phyloP scores from a whole-genome alignment of 441 rosid species.

The Pelargonium australe region DNA sequence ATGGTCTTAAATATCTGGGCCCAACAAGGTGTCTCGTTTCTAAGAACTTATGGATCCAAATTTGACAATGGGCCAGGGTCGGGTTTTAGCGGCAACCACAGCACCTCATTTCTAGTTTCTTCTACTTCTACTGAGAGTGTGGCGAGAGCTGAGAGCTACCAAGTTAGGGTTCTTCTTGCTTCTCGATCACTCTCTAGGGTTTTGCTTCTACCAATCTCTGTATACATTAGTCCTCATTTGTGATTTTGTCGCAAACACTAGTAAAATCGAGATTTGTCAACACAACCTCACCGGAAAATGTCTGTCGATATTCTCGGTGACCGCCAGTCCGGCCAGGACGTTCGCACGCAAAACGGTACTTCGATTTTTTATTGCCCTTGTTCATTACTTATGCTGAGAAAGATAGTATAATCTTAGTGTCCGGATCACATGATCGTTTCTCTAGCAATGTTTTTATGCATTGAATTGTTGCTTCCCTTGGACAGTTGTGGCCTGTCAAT shows the following conservation, averaged over 20 bases:
- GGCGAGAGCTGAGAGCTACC: too few species aligned
- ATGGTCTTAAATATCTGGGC: too few species aligned
- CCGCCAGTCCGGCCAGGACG: conserved; percentile 90
- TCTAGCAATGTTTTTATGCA: not conserved
- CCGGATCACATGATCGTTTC: not conserved
- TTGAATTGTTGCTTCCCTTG: not conserved
- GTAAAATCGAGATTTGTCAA: not conserved
- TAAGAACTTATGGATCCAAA: too few species aligned
- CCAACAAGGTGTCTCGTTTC: too few species aligned
- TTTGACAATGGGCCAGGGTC: too few species aligned
- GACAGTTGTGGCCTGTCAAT: conserved; percentile 91
- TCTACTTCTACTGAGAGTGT: too few species aligned
- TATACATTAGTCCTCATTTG: not conserved
- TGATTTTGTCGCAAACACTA: not conserved
- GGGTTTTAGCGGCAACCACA: too few species aligned
- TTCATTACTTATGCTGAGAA: not conserved
- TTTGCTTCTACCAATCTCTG: not conserved
- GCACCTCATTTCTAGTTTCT: too few species aligned
- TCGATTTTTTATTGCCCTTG: not conserved
- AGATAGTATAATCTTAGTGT: not conserved
- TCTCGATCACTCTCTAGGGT: not conserved
- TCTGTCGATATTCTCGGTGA: conserved; percentile 71
- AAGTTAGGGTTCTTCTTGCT: not conserved
- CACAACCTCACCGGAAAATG: not conserved
- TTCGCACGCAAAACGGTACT: conserved; percentile 90